Percentiles rank a stretch among this genome's conserved stretches.
Evolutionary conservation across 2,329 filamentous ascomycete genomes (phyloP).

Genomic region (Colletotrichum sp.): DNA sequence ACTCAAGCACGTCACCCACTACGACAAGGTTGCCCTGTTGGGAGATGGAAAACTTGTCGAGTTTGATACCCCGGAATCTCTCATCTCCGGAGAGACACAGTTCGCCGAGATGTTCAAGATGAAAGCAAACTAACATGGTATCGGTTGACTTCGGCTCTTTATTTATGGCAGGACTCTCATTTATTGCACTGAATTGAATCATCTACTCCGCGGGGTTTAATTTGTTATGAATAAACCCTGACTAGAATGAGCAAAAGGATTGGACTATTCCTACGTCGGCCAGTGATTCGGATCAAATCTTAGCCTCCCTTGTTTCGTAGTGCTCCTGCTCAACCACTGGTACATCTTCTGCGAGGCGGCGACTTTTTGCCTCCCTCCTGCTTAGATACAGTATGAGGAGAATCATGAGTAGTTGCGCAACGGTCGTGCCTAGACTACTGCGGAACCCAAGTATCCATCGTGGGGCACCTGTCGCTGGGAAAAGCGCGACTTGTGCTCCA

Average conservation of each 20-base stretch:
- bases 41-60: neutral
- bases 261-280: neutral
- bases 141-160: accelerated
- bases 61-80: neutral
- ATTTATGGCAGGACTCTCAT: neutral
- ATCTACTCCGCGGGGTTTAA: neutral
- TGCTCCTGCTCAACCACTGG: neutral
- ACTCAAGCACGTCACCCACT: constrained; percentile 22
- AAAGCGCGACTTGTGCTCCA: constrained; percentile 41
- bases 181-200: neutral
- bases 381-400: neutral
- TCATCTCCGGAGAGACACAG: neutral
- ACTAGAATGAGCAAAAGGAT: accelerated
- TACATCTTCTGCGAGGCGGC: accelerated
- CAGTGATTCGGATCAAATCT: neutral
- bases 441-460: constrained; percentile 23
- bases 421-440: neutral
- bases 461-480: constrained; percentile 37
- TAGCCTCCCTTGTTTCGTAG: neutral
- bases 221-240: accelerated
- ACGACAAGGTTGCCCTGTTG: constrained; percentile 24
- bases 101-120: neutral
- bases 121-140: neutral
- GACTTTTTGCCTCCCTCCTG: neutral
- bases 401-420: neutral